Evolutionary conservation across 2,329 filamentous ascomycete genomes (phyloP), one percentile per base, ranked within the genome.

Genomic region (Calonectria crousiana): DNA sequence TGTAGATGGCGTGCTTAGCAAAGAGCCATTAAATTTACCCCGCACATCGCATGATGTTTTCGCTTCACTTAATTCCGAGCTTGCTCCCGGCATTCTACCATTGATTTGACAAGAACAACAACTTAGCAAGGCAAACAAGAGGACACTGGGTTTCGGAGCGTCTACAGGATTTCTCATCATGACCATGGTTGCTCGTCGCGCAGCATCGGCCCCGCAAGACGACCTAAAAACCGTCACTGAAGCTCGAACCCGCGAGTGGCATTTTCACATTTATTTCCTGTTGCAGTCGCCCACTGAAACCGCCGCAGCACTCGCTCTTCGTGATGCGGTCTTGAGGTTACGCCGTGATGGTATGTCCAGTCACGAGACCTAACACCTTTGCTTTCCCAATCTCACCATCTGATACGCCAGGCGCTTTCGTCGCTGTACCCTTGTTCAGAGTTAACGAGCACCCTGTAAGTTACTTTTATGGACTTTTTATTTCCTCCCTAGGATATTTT

Each of bases 231-330:
- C 23, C 14, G 56, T 62, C 13, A 38, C 14, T 14, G 56, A 41
- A 41, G 4, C 6, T n/a, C 56, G 56, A 41, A 9, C 34, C 6
- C 56, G 56, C 11, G 56, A 62, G 56, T 62, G 56, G 56, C 56
- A 62, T 28, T 62, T 62, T 38, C 56, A 62, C 56, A 62, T 62
- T 26, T 62, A 62, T 30, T 62, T 62, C 56, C 11, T 62, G 11
- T 30, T 41, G 13, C 56, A 62, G 36, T 62, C 56, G n/a, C 56
- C 56, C 6, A 20, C 23, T 2, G 56, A 62, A 8, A 62, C 56
- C 10, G 56, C 56, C 23, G 23, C 23, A 11, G 56, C 56, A 2
- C 36, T 62, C 3, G 36, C 56, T 41, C 56, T 62, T 13, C 56
- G 56, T 4, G 56, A 62, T 62, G 56, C 56, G 1, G 56, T 62